These are phyloP conservation scores for Penicillium sclerotigenum DNA, from an alignment of 2,329 filamentous ascomycete genomes.

Conservation along the genomic window DNA sequence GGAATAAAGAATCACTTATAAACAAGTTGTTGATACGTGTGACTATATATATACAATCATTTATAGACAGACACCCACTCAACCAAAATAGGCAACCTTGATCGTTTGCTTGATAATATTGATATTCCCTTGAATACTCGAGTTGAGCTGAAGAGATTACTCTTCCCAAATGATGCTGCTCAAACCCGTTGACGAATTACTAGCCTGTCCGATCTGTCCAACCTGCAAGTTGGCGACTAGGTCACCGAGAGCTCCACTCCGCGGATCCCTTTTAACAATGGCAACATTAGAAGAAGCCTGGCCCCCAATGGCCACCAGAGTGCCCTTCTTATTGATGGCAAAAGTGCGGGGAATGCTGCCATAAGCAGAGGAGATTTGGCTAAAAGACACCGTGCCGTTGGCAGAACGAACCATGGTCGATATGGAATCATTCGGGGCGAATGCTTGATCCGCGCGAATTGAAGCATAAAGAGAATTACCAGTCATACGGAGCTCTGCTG, in stretches of 20 bases:
- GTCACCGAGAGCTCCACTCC: neutral
- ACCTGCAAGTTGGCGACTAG: neutral
- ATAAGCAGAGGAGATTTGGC: neutral
- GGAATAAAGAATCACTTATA: too few species aligned
- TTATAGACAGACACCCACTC: neutral
- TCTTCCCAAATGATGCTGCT: neutral
- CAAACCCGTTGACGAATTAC: neutral
- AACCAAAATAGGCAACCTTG: neutral
- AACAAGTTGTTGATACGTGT: too few species aligned
- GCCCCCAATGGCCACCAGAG: neutral
- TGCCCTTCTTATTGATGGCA: neutral
- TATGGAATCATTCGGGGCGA: neutral
- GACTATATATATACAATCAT: neutral
- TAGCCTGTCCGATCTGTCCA: neutral
- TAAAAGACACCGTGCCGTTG: neutral
- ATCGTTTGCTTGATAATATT: neutral
- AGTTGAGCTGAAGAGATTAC: neutral
- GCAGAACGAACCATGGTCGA: neutral
- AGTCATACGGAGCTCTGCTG: neutral
- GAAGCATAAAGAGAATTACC: neutral
- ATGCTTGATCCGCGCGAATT: neutral
- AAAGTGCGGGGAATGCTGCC: neutral
- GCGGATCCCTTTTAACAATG: neutral
- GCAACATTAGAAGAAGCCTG: neutral
- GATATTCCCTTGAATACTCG: neutral